These are phyloP conservation scores for Entamoeba dispar DNA, from an alignment of 208 protist genomes.

Conservation along the genomic window DNA sequence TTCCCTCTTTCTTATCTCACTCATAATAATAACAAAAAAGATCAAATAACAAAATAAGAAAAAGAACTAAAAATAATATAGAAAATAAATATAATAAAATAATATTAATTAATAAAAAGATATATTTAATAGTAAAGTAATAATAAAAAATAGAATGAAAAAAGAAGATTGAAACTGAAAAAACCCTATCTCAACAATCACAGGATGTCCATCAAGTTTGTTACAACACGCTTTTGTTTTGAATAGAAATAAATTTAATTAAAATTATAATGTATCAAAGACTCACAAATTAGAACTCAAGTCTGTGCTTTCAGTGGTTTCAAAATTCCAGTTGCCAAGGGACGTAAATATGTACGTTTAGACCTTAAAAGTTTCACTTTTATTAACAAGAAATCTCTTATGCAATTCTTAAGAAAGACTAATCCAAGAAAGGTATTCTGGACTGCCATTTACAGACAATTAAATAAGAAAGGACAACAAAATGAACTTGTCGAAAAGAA, in stretches of 20 bases:
- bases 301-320: not conserved
- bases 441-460: not conserved
- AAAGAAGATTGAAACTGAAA: too few relatives aligned
- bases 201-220: not conserved
- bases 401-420: not conserved
- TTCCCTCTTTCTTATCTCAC: too few relatives aligned
- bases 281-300: not conserved
- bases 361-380: not conserved
- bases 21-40: too few relatives aligned
- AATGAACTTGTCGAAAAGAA: not conserved
- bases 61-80: too few relatives aligned
- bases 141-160: too few relatives aligned
- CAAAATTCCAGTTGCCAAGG: not conserved
- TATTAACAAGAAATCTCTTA: not conserved
- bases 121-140: too few relatives aligned
- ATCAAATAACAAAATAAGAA: too few relatives aligned
- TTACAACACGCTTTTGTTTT: not conserved
- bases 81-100: too few relatives aligned
- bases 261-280: not conserved
- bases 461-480: not conserved
- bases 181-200: too few relatives aligned
- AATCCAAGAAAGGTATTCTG: not conserved
- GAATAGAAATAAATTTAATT: not conserved
- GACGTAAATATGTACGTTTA: not conserved
- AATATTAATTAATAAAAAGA: too few relatives aligned